Percentiles rank a stretch among this genome's conserved stretches.
Conservation (phyloP, 495 filamentous ascomycete species). For the Penicillium herquei region DNA sequence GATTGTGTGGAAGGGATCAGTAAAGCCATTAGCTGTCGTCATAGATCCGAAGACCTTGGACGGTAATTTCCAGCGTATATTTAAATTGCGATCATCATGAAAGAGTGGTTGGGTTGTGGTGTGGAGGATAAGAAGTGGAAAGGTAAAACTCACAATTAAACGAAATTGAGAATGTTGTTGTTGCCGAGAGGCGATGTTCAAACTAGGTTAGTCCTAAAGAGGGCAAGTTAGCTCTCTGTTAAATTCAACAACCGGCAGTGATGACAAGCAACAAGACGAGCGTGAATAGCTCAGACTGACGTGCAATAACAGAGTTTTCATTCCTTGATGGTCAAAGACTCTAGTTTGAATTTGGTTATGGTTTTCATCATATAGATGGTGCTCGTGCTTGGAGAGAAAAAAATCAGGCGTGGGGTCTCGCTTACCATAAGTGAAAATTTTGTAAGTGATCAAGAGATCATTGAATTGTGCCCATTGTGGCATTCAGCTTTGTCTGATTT, state of each 20-base stretch:
- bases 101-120: slow-evolving; percentile 1
- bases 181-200: background rate
- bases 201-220: slow-evolving; percentile 20
- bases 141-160: slow-evolving; percentile 28
- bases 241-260: slow-evolving; percentile 13
- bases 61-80: slow-evolving; percentile 99
- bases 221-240: slow-evolving; percentile 29
- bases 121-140: slow-evolving; percentile 2
- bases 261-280: slow-evolving; percentile 12
- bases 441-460: background rate
- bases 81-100: slow-evolving; percentile 70
- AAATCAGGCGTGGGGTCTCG: background rate
- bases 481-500: background rate
- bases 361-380: slow-evolving; percentile 61
- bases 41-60: slow-evolving; percentile 74
- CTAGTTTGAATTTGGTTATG: slow-evolving; percentile 96
- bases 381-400: slow-evolving; percentile 7
- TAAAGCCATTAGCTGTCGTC: slow-evolving; percentile 88
- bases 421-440: slow-evolving; percentile 1
- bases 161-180: background rate
- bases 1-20: slow-evolving; percentile 54
- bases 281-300: slow-evolving; percentile 85
- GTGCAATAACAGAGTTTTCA: slow-evolving; percentile 92
- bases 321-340: slow-evolving; percentile 95
- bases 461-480: background rate